Conservation (phyloP, 352 stramenopile species). For the Albugo laibachii region DNA sequence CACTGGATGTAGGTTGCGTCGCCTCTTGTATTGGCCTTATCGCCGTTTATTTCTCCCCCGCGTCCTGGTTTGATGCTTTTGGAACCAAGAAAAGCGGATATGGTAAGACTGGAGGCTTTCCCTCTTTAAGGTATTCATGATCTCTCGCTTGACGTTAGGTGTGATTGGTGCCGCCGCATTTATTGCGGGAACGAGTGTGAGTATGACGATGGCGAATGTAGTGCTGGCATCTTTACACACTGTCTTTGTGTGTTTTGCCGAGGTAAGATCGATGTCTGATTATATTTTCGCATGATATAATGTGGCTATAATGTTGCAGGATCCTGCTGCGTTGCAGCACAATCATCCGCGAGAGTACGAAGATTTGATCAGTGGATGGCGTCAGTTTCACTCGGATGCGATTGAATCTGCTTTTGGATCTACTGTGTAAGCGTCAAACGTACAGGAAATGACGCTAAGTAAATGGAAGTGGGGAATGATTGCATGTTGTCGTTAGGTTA, state of each 20-base stretch:
- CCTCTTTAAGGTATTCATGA: background rate
- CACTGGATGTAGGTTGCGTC: slow-evolving; percentile 16
- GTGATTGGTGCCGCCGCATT: slow-evolving; percentile 28
- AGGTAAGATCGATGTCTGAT: slow-evolving; percentile 16
- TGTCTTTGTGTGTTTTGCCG: slow-evolving; percentile 75
- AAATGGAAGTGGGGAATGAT: no score
- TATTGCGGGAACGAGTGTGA: slow-evolving; percentile 64
- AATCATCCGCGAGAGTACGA: slow-evolving; percentile 72
- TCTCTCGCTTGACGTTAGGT: slow-evolving; percentile 2
- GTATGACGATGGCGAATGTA: slow-evolving; percentile 63
- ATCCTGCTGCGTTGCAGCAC: slow-evolving; percentile 61
- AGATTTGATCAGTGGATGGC: slow-evolving; percentile 47
- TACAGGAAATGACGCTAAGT: no score
- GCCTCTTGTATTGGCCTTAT: background rate
- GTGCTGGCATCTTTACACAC: slow-evolving; percentile 71
- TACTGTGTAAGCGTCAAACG: slow-evolving; percentile 34
- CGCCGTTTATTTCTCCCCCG: background rate
- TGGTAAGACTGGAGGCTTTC: no score
- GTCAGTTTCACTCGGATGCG: slow-evolving; percentile 60
- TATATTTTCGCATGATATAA: background rate
- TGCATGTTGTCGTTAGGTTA: no score
- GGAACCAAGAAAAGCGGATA: no score
- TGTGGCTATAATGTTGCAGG: slow-evolving; percentile 12
- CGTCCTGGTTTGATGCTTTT: background rate
- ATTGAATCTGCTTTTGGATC: slow-evolving; percentile 45